phyloP scores from a whole-genome alignment of 106 monocot species.

The Dendrobium huoshanense region DNA sequence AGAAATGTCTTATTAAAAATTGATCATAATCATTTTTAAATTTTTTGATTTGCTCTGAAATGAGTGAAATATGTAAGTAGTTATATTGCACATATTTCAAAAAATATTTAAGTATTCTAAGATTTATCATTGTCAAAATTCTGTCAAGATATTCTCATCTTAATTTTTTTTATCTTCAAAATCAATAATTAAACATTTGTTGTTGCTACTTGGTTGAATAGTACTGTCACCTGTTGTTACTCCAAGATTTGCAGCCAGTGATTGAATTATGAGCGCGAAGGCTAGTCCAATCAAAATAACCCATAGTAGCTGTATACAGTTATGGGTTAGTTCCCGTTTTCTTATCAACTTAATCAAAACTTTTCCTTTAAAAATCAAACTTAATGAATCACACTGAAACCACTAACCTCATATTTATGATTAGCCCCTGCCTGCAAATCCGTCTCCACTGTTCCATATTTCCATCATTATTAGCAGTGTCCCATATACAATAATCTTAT shows the following conservation, averaged over 20 bases:
- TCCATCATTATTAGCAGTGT: neutral
- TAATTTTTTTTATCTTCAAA: too few relatives aligned
- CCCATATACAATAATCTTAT: neutral
- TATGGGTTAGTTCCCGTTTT: neutral
- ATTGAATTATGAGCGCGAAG: slow-evolving; percentile 77
- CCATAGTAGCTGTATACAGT: slow-evolving; percentile 61
- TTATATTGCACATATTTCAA: too few relatives aligned
- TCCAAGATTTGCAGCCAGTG: slow-evolving; percentile 77
- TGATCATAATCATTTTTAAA: too few relatives aligned
- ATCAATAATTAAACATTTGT: neutral
- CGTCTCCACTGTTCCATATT: slow-evolving; percentile 48
- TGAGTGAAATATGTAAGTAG: too few relatives aligned
- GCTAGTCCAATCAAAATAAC: slow-evolving; percentile 54
- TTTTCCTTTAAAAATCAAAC: neutral
- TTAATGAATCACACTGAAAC: neutral
- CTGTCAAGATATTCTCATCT: too few relatives aligned
- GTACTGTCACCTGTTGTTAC: slow-evolving; percentile 61
- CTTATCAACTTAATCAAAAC: too few relatives aligned
- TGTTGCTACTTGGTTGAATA: neutral
- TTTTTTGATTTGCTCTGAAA: too few relatives aligned
- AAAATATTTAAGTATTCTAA: too few relatives aligned
- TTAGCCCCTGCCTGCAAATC: slow-evolving; percentile 73
- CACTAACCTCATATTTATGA: slow-evolving; percentile 53
- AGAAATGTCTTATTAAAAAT: too few relatives aligned
- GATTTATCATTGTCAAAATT: too few relatives aligned